These are phyloP conservation scores for Cenococcum geophilum DNA, from an alignment of 495 filamentous ascomycete genomes.

Conservation along the genomic window DNA sequence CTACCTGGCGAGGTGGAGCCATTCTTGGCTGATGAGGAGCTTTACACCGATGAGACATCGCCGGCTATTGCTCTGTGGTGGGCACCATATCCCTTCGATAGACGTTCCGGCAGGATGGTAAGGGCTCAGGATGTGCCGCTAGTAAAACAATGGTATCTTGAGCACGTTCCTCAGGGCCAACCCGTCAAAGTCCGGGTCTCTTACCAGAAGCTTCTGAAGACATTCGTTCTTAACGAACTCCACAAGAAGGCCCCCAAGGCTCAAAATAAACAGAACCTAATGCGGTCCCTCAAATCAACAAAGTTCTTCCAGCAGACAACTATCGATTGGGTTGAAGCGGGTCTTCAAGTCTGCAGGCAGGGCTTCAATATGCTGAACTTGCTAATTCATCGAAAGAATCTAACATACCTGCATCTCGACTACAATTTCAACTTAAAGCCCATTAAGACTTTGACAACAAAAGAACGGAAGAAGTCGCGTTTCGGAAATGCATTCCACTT, in stretches of 20 bases:
- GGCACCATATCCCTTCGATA: slow-evolving; percentile 95
- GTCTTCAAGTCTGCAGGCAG: slow-evolving; percentile 94
- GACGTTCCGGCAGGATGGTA: slow-evolving; percentile 95
- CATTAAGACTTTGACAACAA: slow-evolving; percentile 96
- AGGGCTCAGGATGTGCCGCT: slow-evolving; percentile 94
- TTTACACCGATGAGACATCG: slow-evolving; percentile 84
- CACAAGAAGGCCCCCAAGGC: slow-evolving; percentile 93
- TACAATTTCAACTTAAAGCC: slow-evolving; percentile 99
- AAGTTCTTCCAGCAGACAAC: slow-evolving; percentile 99
- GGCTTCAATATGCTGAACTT: slow-evolving; percentile 99
- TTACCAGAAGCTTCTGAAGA: slow-evolving; percentile 97
- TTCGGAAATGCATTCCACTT: slow-evolving; percentile 99
- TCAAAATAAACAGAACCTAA: slow-evolving; percentile 86
- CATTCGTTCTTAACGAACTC: slow-evolving; percentile 90
- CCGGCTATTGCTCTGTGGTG: slow-evolving; percentile 95
- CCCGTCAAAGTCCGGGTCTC: slow-evolving; percentile 98
- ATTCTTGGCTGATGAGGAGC: slow-evolving; percentile 82
- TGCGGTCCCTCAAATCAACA: slow-evolving; percentile 84
- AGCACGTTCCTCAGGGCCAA: slow-evolving; percentile 87
- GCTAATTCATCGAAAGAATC: slow-evolving; percentile 95
- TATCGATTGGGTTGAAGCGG: slow-evolving; percentile 99
- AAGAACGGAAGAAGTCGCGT: slow-evolving; percentile 98
- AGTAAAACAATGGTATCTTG: slow-evolving; percentile 97
- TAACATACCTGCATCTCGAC: slow-evolving; percentile 97
- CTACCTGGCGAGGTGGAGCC: slow-evolving; percentile 76